Percentiles rank a stretch among this genome's conserved stretches.
phyloP scores from a whole-genome alignment of 2,329 filamentous ascomycete species.

The Dissoconium aciculare region DNA sequence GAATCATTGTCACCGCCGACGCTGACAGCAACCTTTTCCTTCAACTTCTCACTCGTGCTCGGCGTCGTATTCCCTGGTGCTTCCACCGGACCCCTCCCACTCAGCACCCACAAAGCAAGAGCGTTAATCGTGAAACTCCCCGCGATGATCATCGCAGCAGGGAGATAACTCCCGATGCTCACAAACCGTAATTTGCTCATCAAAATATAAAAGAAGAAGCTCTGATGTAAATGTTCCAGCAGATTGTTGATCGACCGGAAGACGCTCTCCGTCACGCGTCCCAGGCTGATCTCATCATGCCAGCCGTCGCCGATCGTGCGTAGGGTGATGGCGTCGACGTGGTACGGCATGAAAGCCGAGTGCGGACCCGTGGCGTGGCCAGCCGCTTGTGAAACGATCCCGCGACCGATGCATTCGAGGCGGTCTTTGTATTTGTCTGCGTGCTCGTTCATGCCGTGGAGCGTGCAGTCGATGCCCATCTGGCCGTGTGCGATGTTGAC shows the following conservation, averaged over 20 bases:
- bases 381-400: constrained; percentile 82
- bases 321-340: constrained; percentile 88
- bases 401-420: constrained; percentile 73
- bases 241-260: constrained; percentile 93
- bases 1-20: constrained; percentile 24
- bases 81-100: constrained; percentile 37
- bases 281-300: constrained; percentile 96
- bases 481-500: constrained; percentile 76
- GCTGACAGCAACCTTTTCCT: constrained; percentile 24
- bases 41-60: constrained; percentile 18
- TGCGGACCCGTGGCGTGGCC: constrained; percentile 83
- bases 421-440: constrained; percentile 65
- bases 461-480: constrained; percentile 70
- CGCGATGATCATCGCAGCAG: constrained; percentile 92
- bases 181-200: constrained; percentile 88
- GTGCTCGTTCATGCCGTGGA: constrained; percentile 76
- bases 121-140: constrained; percentile 93
- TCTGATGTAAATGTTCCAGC: constrained; percentile 91
- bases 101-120: constrained; percentile 84
- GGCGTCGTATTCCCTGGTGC: constrained; percentile 21
- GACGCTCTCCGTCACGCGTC: constrained; percentile 73
- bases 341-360: constrained; percentile 93
- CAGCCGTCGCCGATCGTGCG: constrained; percentile 81
- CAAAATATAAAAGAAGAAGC: constrained; percentile 96
- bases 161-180: constrained; percentile 93